Evolutionary conservation across 78 protist genomes (phyloP).

Genomic region (Speleostelium caveatum): DNA sequence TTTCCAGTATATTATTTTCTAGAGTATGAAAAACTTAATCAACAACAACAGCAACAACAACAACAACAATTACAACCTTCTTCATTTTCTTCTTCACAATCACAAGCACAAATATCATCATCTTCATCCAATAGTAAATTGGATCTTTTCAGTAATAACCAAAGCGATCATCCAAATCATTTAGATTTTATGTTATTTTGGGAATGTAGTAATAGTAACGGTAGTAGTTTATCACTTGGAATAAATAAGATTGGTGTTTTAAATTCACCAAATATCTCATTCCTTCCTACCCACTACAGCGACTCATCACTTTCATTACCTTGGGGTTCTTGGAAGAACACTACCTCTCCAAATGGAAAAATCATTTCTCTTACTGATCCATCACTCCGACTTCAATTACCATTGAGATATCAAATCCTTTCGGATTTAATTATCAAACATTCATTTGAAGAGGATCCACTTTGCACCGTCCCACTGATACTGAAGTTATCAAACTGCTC

Average conservation of each 20-base stretch:
- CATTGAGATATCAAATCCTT: slow-evolving; percentile 35
- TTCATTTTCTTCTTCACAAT: no score
- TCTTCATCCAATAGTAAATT: not conserved
- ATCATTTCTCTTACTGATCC: slow-evolving; percentile 11
- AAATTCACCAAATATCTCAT: slow-evolving; percentile 59
- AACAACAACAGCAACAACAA: not conserved
- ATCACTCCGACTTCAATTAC: slow-evolving; percentile 19
- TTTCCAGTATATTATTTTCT: slow-evolving; percentile 54
- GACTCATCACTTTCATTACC: slow-evolving; percentile 41
- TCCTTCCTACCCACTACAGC: slow-evolving; percentile 54
- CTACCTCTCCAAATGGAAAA: slow-evolving; percentile 69
- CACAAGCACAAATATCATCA: not conserved
- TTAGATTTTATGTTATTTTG: slow-evolving; percentile 48
- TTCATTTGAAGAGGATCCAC: slow-evolving; percentile 1
- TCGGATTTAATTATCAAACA: not conserved
- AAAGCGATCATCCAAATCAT: slow-evolving; percentile 57
- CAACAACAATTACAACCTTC: slow-evolving; percentile 3
- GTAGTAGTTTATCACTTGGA: not conserved
- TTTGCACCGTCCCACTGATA: slow-evolving; percentile 55
- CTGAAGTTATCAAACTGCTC: slow-evolving; percentile 62
- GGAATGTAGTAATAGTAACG: slow-evolving; percentile 25
- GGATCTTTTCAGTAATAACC: not conserved
- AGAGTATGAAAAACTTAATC: slow-evolving; percentile 52
- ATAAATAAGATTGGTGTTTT: slow-evolving; percentile 50
- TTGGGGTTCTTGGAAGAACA: slow-evolving; percentile 70